Conservation (phyloP, 169 alveolate genomes). For the Eimeria acervulina region DNA sequence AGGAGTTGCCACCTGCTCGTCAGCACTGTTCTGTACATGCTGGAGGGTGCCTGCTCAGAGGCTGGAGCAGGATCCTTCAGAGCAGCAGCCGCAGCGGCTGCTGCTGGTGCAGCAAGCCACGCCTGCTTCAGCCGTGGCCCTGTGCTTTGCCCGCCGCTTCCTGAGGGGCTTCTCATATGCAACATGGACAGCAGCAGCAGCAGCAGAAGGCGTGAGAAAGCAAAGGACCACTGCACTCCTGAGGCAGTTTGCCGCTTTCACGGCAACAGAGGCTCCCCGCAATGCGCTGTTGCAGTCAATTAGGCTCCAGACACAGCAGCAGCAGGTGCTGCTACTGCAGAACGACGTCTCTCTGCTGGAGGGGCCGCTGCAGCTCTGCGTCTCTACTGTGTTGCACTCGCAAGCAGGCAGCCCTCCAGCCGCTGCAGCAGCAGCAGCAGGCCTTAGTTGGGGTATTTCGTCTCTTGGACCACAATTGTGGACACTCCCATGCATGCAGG, state of each 20-base stretch:
- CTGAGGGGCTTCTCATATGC: not conserved
- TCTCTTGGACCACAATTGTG: conserved; percentile 1
- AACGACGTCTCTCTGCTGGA: conserved; percentile 12
- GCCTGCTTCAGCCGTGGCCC: conserved; percentile 16
- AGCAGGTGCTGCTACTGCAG: conserved; percentile 10
- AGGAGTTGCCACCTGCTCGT: not conserved
- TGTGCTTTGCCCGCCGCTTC: conserved; percentile 45
- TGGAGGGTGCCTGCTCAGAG: not conserved
- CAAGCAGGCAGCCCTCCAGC: not conserved
- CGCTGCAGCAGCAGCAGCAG: not conserved
- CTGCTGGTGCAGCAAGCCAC: conserved; percentile 22
- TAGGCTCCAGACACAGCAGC: conserved; percentile 3
- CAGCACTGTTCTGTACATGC: conserved; percentile 43
- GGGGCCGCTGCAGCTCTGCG: conserved; percentile 40
- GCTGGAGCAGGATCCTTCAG: not conserved
- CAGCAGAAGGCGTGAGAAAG: not conserved
- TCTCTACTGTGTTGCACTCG: not conserved
- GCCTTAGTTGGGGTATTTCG: conserved; percentile 42
- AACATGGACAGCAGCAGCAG: conserved; percentile 19
- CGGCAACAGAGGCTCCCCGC: conserved; percentile 33
- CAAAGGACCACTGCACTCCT: not conserved
- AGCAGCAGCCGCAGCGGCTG: conserved; percentile 20
- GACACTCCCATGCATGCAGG: conserved; percentile 48
- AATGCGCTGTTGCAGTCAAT: conserved; percentile 22
- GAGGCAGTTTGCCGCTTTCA: not conserved